Conservation (phyloP, 2,329 filamentous ascomycete genomes). For the Camillea tinctor region DNA sequence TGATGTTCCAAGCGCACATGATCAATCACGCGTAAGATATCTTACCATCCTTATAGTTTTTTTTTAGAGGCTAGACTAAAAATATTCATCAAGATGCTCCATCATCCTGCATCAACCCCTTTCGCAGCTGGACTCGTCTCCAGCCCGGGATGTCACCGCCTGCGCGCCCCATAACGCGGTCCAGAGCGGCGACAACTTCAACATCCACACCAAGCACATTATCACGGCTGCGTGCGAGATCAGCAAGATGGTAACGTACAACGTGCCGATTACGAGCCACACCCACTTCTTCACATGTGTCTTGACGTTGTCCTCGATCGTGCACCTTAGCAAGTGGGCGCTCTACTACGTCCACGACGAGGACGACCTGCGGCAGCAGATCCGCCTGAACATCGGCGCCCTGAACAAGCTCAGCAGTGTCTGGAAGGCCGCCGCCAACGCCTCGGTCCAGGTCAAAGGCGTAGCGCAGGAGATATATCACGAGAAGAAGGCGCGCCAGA, state of each 20-base stretch:
- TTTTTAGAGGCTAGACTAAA: slow-evolving; percentile 1
- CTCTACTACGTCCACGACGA: slow-evolving; percentile 62
- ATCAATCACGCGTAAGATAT: slow-evolving; percentile 57
- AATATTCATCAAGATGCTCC: slow-evolving; percentile 45
- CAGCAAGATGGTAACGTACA: slow-evolving; percentile 71
- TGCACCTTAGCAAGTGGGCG: slow-evolving; percentile 78
- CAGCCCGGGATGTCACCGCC: slow-evolving; percentile 58
- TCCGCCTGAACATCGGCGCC: slow-evolving; percentile 76
- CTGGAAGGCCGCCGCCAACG: slow-evolving; percentile 70
- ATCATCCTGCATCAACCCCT: slow-evolving; percentile 79
- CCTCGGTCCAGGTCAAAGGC: slow-evolving; percentile 70
- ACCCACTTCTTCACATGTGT: slow-evolving; percentile 84
- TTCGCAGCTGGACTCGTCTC: slow-evolving; percentile 68
- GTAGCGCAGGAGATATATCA: slow-evolving; percentile 76
- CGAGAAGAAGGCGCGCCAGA: slow-evolving; percentile 55
- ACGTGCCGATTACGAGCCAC: slow-evolving; percentile 69
- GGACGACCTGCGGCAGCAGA: slow-evolving; percentile 69
- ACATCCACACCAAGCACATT: slow-evolving; percentile 74
- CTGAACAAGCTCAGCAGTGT: slow-evolving; percentile 66
- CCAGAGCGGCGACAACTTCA: slow-evolving; percentile 52
- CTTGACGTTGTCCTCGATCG: slow-evolving; percentile 74
- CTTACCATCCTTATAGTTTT: not conserved
- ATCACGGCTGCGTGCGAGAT: slow-evolving; percentile 77
- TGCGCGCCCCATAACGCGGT: slow-evolving; percentile 62
- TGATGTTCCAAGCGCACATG: slow-evolving; percentile 90